phyloP scores from a whole-genome alignment of 768 basidiomycete species.

The Suillus placidus region DNA sequence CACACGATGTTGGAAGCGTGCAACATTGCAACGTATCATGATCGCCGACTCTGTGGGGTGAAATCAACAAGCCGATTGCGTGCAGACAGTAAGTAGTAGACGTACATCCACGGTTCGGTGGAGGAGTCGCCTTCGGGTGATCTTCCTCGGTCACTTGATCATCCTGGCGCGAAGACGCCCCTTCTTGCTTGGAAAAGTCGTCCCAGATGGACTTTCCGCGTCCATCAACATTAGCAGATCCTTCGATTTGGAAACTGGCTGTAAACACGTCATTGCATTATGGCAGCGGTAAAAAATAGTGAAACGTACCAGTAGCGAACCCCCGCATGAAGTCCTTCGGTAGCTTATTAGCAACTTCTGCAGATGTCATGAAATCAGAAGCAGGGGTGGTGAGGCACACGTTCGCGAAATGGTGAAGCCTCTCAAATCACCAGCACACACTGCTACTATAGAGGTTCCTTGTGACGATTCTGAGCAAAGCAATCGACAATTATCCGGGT shows the following conservation, averaged over 20 bases:
- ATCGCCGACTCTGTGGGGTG: slow-evolving; percentile 58
- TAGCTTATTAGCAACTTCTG: slow-evolving; percentile 41
- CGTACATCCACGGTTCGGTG: slow-evolving; percentile 72
- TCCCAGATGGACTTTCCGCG: slow-evolving; percentile 79
- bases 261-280: slow-evolving; percentile 8
- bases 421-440: slow-evolving; percentile 46
- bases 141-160: slow-evolving; percentile 63
- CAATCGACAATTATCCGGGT: slow-evolving; percentile 54
- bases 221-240: slow-evolving; percentile 58
- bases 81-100: slow-evolving; percentile 17
- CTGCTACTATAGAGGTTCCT: slow-evolving; percentile 18
- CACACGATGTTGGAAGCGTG: too few species aligned
- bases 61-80: not conserved
- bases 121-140: slow-evolving; percentile 64
- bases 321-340: slow-evolving; percentile 69
- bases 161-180: slow-evolving; percentile 72
- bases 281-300: slow-evolving; percentile 4
- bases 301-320: slow-evolving; percentile 60
- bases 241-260: slow-evolving; percentile 79
- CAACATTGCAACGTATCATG: too few species aligned
- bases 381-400: slow-evolving; percentile 33
- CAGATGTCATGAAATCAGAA: slow-evolving; percentile 28
- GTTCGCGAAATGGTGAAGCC: slow-evolving; percentile 23
- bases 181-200: slow-evolving; percentile 60
- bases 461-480: slow-evolving; percentile 36